Evolutionary conservation across 257 asterid species (phyloP).

Genomic region (Solanum lycopersicoides): DNA sequence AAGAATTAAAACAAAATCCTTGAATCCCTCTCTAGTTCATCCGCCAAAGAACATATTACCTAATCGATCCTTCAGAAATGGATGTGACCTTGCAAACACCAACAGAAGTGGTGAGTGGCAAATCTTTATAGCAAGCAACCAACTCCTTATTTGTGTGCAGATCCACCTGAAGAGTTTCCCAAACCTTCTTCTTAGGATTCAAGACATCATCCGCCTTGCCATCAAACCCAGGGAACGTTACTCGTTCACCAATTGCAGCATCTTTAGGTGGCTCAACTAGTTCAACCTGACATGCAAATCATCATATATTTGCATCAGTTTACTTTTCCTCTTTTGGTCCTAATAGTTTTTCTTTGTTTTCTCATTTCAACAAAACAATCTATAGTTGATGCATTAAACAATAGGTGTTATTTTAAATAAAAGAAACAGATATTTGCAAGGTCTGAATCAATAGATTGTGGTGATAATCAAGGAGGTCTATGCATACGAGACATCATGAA

Average conservation of each 20-base stretch:
- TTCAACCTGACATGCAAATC: conserved; percentile 50
- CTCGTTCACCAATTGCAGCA: conserved; percentile 72
- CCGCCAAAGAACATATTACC: conserved; percentile 8
- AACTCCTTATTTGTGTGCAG: conserved; percentile 52
- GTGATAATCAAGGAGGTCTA: neutral
- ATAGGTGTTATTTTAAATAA: neutral
- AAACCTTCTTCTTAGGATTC: conserved; percentile 92
- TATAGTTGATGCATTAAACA: neutral
- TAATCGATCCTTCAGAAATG: conserved; percentile 54
- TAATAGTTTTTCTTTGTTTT: neutral
- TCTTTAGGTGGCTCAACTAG: conserved; percentile 82
- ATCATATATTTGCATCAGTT: neutral
- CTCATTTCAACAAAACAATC: neutral
- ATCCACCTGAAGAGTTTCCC: conserved; percentile 87
- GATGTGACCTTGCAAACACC: conserved; percentile 84
- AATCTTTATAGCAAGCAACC: conserved; percentile 70
- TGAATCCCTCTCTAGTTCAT: neutral
- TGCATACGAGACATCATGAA: neutral
- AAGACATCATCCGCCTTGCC: conserved; percentile 70
- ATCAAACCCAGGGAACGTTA: conserved; percentile 61
- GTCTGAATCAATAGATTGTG: neutral
- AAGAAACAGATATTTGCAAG: neutral
- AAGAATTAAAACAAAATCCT: neutral
- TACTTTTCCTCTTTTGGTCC: neutral
- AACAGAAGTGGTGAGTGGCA: conserved; percentile 79